Conservation (phyloP, 1,139 yeast species). For the Geotrichum reessii region DNA sequence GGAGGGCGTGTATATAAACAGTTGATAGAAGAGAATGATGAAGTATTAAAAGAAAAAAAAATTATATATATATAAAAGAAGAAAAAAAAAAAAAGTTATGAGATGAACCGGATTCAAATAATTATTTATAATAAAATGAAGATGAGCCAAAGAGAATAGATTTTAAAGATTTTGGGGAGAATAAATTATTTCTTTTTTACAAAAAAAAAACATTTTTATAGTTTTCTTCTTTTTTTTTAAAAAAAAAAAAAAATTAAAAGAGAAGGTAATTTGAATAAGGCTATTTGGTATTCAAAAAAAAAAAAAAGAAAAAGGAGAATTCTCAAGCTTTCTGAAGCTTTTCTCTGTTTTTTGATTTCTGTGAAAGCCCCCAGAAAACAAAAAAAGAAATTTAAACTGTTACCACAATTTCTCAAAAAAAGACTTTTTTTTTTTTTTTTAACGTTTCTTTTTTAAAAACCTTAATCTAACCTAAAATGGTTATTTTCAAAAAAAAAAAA, state of each 20-base stretch:
- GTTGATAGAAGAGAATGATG: background rate
- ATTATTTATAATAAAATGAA: background rate
- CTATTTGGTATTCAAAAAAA: background rate
- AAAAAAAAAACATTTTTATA: no score
- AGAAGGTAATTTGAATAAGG: background rate
- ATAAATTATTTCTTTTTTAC: background rate
- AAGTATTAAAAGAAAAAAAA: background rate
- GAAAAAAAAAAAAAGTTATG: background rate
- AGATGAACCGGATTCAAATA: background rate
- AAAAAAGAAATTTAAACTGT: background rate
- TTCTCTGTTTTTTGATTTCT: background rate
- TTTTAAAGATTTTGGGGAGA: background rate
- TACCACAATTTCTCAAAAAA: background rate
- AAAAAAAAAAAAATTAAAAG: background rate
- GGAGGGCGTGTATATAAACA: background rate
- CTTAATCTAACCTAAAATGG: background rate
- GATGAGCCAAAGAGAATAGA: background rate
- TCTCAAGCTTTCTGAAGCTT: no score
- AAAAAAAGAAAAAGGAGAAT: background rate
- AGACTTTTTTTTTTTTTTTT: background rate
- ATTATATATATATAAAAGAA: background rate
- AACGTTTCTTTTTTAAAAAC: background rate
- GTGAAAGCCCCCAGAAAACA: background rate
- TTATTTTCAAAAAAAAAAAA: no score
- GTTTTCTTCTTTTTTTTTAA: no score